Conservation (phyloP, 371 early-diverging fungal species). For the Syncephalastrum sp. region DNA sequence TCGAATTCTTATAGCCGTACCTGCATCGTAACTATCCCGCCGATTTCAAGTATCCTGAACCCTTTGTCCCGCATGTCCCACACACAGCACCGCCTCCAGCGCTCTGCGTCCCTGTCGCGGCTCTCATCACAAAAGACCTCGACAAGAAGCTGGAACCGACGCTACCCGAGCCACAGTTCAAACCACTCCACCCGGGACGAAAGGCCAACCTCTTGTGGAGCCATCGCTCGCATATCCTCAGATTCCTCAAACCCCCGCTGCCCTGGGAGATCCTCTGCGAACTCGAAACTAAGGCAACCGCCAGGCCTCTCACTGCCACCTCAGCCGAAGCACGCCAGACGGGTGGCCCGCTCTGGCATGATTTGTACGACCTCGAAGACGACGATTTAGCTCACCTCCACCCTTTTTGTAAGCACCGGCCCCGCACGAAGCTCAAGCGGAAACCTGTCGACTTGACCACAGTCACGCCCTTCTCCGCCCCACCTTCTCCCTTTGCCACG, state of each 20-base stretch:
- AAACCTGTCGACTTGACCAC: neutral
- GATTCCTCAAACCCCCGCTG: constrained; percentile 24
- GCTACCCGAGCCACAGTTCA: constrained; percentile 35
- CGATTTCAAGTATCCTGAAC: constrained; percentile 19
- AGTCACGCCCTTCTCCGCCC: constrained; percentile 10
- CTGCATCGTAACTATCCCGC: constrained; percentile 19
- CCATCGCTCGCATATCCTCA: constrained; percentile 32
- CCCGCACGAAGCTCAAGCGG: constrained; percentile 8
- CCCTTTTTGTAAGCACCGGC: constrained; percentile 15
- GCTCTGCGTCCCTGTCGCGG: constrained; percentile 27
- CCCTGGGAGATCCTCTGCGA: constrained; percentile 42
- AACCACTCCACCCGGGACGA: constrained; percentile 44
- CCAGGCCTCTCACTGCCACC: constrained; percentile 12
- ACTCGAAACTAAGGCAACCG: constrained; percentile 36
- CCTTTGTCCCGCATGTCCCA: constrained; percentile 37
- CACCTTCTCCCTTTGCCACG: constrained; percentile 18
- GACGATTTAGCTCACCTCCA: constrained; percentile 15
- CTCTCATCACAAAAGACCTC: constrained; percentile 18
- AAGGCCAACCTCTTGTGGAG: constrained; percentile 46
- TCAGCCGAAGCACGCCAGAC: neutral
- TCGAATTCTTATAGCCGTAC: constrained; percentile 24
- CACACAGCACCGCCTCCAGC: constrained; percentile 47
- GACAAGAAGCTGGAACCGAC: constrained; percentile 28
- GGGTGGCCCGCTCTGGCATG: constrained; percentile 37
- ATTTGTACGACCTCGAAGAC: constrained; percentile 20